A percentile compares a stretch with the other conserved stretches of the same genome.
Evolutionary conservation across 1,284 basidiomycete genomes (phyloP).

Genomic region (Afroboletus lepidellus): DNA sequence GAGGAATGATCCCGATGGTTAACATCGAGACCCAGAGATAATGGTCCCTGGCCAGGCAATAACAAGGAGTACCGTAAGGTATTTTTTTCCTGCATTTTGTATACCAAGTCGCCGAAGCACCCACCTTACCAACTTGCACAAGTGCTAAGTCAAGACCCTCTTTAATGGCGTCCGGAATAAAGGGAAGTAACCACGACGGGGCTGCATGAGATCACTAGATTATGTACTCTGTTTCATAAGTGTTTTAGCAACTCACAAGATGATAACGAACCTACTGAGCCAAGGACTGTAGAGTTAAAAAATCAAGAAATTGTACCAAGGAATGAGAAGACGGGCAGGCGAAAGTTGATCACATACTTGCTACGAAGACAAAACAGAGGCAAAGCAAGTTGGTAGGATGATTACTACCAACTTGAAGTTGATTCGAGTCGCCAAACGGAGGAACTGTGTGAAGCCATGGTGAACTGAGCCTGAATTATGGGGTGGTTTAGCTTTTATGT

Average conservation of each 20-base stretch:
- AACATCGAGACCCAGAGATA: slow-evolving; percentile 49
- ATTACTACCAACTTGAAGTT: slow-evolving; percentile 30
- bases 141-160: slow-evolving; percentile 51
- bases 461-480: too few relatives aligned
- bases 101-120: slow-evolving; percentile 50
- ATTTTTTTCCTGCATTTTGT: slow-evolving; percentile 53
- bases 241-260: slow-evolving; percentile 32
- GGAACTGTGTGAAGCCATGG: slow-evolving; percentile 8
- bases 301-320: background rate
- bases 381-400: slow-evolving; percentile 51
- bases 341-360: slow-evolving; percentile 53
- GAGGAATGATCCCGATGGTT: slow-evolving; percentile 32
- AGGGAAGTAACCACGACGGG: slow-evolving; percentile 67
- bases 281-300: slow-evolving; percentile 30
- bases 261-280: slow-evolving; percentile 33
- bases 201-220: slow-evolving; percentile 37
- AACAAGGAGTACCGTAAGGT: slow-evolving; percentile 45
- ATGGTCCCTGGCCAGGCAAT: slow-evolving; percentile 46
- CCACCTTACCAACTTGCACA: slow-evolving; percentile 45
- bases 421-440: background rate
- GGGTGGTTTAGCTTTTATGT: too few relatives aligned
- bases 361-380: slow-evolving; percentile 52
- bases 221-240: slow-evolving; percentile 19
- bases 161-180: slow-evolving; percentile 61
- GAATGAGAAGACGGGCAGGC: slow-evolving; percentile 35